Evolutionary conservation across 2,329 filamentous ascomycete species (phyloP).

Genomic region (Fusarium subglutinans): DNA sequence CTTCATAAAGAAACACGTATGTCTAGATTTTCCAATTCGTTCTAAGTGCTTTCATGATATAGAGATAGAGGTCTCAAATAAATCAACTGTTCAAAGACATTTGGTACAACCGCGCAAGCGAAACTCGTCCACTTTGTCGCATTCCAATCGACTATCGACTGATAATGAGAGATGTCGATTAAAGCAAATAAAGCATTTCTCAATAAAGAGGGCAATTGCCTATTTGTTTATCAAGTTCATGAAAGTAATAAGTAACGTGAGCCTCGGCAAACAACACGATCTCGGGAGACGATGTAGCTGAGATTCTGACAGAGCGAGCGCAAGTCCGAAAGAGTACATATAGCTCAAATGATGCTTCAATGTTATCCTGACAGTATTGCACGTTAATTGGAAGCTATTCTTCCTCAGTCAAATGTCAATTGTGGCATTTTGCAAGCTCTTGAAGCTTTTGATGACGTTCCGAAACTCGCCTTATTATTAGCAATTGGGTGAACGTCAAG

Average conservation of each 20-base stretch:
- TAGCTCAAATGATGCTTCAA: not conserved
- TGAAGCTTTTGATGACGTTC: slow-evolving; percentile 21
- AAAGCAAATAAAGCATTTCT: not conserved
- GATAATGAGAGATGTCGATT: not conserved
- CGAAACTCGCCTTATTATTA: slow-evolving; percentile 15
- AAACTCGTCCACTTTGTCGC: not conserved
- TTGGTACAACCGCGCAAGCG: not conserved
- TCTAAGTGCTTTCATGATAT: not conserved
- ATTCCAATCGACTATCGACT: not conserved
- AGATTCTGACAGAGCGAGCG: not conserved
- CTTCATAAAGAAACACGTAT: not conserved
- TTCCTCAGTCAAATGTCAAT: not conserved
- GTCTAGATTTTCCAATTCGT: not conserved
- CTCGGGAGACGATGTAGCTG: not conserved
- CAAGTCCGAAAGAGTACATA: not conserved
- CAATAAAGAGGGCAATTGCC: not conserved
- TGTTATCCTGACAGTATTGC: fast-evolving
- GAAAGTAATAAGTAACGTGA: not conserved
- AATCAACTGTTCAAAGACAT: not conserved
- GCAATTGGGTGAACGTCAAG: slow-evolving; percentile 22
- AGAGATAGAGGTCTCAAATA: not conserved
- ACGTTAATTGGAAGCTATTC: not conserved
- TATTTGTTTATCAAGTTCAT: not conserved
- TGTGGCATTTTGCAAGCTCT: not conserved
- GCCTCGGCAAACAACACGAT: not conserved